These are phyloP conservation scores for Yarrowia porcina DNA, from an alignment of 805 yeast species.

Conservation along the genomic window DNA sequence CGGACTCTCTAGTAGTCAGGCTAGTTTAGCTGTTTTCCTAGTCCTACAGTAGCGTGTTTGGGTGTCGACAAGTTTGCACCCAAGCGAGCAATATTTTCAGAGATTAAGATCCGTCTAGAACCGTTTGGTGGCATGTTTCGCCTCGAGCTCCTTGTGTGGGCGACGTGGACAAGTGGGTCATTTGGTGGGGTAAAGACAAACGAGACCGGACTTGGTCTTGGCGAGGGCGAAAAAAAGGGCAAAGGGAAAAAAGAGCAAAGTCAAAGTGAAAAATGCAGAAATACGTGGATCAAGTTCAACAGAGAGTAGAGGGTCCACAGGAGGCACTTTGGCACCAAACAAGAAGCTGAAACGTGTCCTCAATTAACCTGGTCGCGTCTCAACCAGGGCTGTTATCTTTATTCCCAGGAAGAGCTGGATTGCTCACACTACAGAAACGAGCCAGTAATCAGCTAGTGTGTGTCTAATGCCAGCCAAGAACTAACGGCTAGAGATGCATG, in stretches of 20 bases:
- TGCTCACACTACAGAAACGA: neutral
- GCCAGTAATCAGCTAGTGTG: neutral
- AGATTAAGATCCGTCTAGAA: neutral
- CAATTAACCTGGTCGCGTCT: no score
- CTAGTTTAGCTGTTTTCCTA: neutral
- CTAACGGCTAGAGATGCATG: neutral
- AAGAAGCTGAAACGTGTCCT: neutral
- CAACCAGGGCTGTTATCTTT: neutral
- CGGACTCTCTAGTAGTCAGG: neutral
- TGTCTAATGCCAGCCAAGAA: neutral
- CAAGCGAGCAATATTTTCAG: neutral
- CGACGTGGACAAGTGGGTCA: neutral
- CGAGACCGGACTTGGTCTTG: neutral
- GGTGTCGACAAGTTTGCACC: neutral
- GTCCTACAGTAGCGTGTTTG: neutral
- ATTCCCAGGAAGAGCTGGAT: neutral
- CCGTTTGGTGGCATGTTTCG: neutral
- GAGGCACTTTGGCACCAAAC: neutral
- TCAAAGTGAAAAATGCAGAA: neutral
- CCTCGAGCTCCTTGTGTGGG: neutral
- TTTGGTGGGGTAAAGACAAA: slow-evolving; percentile 7
- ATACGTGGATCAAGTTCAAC: no score
- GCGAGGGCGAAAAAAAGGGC: neutral
- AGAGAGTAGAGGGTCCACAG: neutral
- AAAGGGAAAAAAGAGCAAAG: neutral